These are phyloP conservation scores for Nannizzia gypsea DNA, from an alignment of 2,329 filamentous ascomycete species.

Conservation along the genomic window DNA sequence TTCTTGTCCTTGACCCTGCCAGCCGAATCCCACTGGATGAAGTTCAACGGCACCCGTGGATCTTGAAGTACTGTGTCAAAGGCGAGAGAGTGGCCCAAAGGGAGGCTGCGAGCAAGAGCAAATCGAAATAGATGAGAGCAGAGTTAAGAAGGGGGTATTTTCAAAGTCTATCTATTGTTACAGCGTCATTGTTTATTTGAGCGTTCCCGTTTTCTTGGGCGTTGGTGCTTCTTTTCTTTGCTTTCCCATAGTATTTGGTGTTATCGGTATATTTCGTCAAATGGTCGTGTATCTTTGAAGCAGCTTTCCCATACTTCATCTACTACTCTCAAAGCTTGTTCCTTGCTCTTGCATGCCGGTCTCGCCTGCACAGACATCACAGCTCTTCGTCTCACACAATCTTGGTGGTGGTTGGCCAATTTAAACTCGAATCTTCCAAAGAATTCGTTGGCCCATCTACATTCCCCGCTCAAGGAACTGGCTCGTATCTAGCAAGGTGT, in stretches of 20 bases:
- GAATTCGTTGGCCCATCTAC: conserved; percentile 76
- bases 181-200: conserved; percentile 6
- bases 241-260: conserved; percentile 6
- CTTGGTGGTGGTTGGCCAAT: conserved; percentile 83
- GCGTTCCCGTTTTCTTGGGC: not conserved
- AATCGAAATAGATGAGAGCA: not conserved
- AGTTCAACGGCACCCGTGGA: conserved; percentile 86
- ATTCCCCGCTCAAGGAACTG: conserved; percentile 85
- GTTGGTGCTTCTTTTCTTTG: not conserved
- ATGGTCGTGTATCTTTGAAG: conserved; percentile 84
- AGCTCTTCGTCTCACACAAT: conserved; percentile 75
- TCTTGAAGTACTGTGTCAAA: conserved; percentile 78
- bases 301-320: conserved; percentile 99
- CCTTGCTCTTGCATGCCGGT: conserved; percentile 71
- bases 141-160: conserved; percentile 4
- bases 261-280: conserved; percentile 84
- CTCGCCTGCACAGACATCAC: conserved; percentile 66
- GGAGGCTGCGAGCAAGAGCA: conserved; percentile 26
- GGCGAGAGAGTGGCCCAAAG: conserved; percentile 36
- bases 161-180: conserved; percentile 6
- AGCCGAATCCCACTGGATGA: conserved; percentile 85
- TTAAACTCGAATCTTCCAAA: conserved; percentile 76
- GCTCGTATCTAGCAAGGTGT: conserved; percentile 60
- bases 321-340: conserved; percentile 74
- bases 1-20: conserved; percentile 84